Conservation (phyloP, 2,329 filamentous ascomycete species). For the Cercospora zeina region DNA sequence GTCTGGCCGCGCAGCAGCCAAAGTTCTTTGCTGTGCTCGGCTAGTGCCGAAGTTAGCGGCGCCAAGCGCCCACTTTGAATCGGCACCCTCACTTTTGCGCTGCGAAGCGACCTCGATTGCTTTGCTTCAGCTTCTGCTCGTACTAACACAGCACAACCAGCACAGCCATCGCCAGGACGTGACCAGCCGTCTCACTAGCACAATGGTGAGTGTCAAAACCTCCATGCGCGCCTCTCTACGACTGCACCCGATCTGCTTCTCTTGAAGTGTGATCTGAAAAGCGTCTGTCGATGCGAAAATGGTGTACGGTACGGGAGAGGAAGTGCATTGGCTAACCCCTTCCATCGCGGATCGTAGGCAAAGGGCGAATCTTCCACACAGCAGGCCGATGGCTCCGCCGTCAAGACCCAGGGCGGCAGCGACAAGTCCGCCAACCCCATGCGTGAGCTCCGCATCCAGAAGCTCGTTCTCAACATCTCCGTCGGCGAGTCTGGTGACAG, state of each 20-base stretch:
- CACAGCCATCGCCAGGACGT: constrained; percentile 31
- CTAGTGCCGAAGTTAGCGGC: constrained; percentile 2
- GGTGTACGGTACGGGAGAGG: constrained; percentile 22
- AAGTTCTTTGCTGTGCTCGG: constrained; percentile 12
- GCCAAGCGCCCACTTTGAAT: constrained; percentile 12
- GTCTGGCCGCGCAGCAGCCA: constrained; percentile 9
- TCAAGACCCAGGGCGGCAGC: constrained; percentile 41
- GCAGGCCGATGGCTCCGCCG: constrained; percentile 38
- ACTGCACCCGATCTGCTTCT: constrained; percentile 18
- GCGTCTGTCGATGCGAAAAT: constrained; percentile 18
- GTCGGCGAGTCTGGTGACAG: constrained; percentile 99
- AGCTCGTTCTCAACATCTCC: constrained; percentile 99
- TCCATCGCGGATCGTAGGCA: constrained; percentile 27
- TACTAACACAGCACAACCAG: constrained; percentile 22
- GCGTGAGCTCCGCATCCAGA: constrained; percentile 99
- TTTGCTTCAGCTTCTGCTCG: constrained; percentile 9
- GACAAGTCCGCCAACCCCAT: constrained; percentile 94
- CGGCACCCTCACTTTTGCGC: constrained; percentile 7
- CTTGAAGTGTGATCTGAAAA: constrained; percentile 16
- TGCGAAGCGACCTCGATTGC: constrained; percentile 3
- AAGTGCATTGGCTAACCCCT: constrained; percentile 23
- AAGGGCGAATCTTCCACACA: constrained; percentile 35
- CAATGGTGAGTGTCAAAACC: constrained; percentile 50
- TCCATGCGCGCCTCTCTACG: constrained; percentile 19
- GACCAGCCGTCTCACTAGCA: constrained; percentile 43